A percentile compares a stretch with the other conserved stretches of the same genome.
phyloP scores from a whole-genome alignment of 2,329 filamentous ascomycete species.

The Davidsoniella neocaledoniae region DNA sequence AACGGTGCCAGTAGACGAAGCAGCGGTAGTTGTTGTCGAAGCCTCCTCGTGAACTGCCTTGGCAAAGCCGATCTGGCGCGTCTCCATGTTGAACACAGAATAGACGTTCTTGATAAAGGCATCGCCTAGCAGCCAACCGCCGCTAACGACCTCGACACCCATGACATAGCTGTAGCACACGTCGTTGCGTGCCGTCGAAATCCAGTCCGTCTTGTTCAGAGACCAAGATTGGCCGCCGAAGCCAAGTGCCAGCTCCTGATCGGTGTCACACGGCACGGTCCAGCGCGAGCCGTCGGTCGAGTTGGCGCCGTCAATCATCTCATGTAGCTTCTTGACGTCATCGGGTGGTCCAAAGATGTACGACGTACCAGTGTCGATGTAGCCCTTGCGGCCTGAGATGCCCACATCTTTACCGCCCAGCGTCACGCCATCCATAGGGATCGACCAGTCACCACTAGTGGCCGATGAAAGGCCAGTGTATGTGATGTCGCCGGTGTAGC shows the following conservation, averaged over 20 bases:
- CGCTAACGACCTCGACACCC: constrained; percentile 48
- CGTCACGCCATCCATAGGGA: constrained; percentile 48
- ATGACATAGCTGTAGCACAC: constrained; percentile 57
- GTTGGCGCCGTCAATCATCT: constrained; percentile 44
- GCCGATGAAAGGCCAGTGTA: constrained; percentile 41
- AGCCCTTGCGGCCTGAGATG: constrained; percentile 42
- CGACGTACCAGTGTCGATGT: constrained; percentile 73
- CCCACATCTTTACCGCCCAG: constrained; percentile 41
- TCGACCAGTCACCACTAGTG: constrained; percentile 50
- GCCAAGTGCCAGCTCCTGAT: constrained; percentile 40
- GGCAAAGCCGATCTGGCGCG: constrained; percentile 37
- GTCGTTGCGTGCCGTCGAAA: constrained; percentile 28
- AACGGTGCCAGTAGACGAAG: constrained; percentile 6
- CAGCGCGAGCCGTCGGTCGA: constrained; percentile 45
- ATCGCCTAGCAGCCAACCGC: constrained; percentile 64
- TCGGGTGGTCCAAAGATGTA: constrained; percentile 55
- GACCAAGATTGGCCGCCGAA: constrained; percentile 53
- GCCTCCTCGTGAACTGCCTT: constrained; percentile 6
- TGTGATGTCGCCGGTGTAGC: constrained; percentile 49
- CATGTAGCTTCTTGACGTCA: constrained; percentile 52
- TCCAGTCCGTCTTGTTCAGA: constrained; percentile 56
- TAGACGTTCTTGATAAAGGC: constrained; percentile 86
- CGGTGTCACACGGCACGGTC: constrained; percentile 55
- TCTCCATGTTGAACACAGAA: constrained; percentile 63
- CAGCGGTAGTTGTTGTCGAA: constrained; percentile 7